These are phyloP conservation scores for Colletotrichum truncatum DNA, from an alignment of 2,329 filamentous ascomycete species.

Conservation along the genomic window DNA sequence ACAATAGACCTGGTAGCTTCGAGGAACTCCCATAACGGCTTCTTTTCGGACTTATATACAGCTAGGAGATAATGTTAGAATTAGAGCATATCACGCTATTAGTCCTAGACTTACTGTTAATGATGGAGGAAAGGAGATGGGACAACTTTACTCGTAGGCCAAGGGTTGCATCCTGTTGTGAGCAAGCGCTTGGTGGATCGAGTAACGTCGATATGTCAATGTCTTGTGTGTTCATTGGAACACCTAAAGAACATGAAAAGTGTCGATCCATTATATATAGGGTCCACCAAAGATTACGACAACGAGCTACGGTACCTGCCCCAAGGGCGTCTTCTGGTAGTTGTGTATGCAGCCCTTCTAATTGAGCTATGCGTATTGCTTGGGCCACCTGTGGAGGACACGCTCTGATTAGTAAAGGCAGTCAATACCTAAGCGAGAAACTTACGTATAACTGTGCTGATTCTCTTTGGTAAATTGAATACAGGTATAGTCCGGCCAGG, in stretches of 20 bases:
- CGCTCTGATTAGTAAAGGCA: not conserved
- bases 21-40: slow-evolving; percentile 40
- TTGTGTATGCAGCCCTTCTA: slow-evolving; percentile 50
- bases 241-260: slow-evolving; percentile 47
- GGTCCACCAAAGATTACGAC: slow-evolving; percentile 51
- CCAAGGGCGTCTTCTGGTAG: slow-evolving; percentile 47
- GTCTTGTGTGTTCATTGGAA: slow-evolving; percentile 48
- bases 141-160: slow-evolving; percentile 47
- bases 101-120: slow-evolving; percentile 43
- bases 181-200: slow-evolving; percentile 36
- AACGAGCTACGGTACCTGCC: slow-evolving; percentile 39
- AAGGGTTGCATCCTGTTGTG: slow-evolving; percentile 40
- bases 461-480: slow-evolving; percentile 47
- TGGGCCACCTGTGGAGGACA: slow-evolving; percentile 43
- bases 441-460: slow-evolving; percentile 36
- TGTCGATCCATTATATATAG: slow-evolving; percentile 50
- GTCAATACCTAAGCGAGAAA: not conserved
- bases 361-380: slow-evolving; percentile 49
- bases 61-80: slow-evolving; percentile 31
- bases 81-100: too few species aligned
- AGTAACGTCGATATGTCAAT: slow-evolving; percentile 44
- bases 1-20: slow-evolving; percentile 46
- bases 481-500: slow-evolving; percentile 46
- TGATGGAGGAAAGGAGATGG: slow-evolving; percentile 44
- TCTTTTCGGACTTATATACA: slow-evolving; percentile 46